A percentile compares a stretch with the other conserved stretches of the same genome.
These are phyloP conservation scores for Nitzschia putrida DNA, from an alignment of 108 stramenopile species.

Conservation along the genomic window DNA sequence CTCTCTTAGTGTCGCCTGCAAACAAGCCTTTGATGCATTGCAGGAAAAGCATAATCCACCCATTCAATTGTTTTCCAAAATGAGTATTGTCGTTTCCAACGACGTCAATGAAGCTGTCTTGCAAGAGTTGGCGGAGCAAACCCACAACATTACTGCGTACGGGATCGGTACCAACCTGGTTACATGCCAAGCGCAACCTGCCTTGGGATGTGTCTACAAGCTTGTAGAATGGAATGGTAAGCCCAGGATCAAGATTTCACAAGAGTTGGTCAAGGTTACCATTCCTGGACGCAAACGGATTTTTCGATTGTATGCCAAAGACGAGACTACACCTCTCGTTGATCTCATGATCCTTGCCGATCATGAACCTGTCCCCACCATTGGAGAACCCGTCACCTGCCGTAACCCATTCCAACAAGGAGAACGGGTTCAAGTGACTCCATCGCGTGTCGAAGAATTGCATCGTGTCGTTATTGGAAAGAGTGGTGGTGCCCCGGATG, in stretches of 20 bases:
- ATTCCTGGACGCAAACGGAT: conserved; percentile 83
- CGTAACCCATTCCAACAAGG: conserved; percentile 90
- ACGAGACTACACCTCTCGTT: conserved; percentile 56
- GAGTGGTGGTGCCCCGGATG: conserved; percentile 12
- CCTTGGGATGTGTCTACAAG: conserved; percentile 98
- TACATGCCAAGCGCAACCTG: conserved; percentile 98
- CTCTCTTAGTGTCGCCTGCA: conserved; percentile 72
- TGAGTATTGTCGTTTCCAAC: conserved; percentile 93
- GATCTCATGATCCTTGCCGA: conserved; percentile 79
- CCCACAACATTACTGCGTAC: conserved; percentile 92
- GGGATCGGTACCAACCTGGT: conserved; percentile 98
- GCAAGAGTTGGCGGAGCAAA: conserved; percentile 69
- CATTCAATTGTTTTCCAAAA: conserved; percentile 46
- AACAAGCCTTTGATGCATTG: conserved; percentile 50
- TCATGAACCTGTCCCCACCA: conserved; percentile 58
- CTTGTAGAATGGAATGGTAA: conserved; percentile 82
- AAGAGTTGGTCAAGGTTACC: conserved; percentile 87
- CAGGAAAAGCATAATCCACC: background rate
- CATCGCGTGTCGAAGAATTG: conserved; percentile 69
- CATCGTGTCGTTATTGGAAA: conserved; percentile 81
- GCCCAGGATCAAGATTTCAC: conserved; percentile 92
- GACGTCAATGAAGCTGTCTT: conserved; percentile 95
- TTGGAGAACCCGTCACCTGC: conserved; percentile 74
- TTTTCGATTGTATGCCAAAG: conserved; percentile 78
- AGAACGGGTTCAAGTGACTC: conserved; percentile 82